Conservation (phyloP, 2,329 filamentous ascomycete genomes). For the Penicillium paneum region DNA sequence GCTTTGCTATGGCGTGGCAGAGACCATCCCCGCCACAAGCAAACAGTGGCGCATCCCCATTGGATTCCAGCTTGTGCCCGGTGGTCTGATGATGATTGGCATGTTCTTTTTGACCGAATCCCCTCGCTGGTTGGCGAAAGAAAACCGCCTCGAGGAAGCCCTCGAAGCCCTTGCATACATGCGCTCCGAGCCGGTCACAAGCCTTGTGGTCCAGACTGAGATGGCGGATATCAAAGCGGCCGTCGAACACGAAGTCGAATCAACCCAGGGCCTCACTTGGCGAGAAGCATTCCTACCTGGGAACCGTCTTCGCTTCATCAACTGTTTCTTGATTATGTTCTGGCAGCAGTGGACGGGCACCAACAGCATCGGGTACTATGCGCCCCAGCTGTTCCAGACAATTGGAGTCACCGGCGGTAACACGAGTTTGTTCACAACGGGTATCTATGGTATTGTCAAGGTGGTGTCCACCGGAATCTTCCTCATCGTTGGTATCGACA, state of each 20-base stretch:
- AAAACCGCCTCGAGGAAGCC: constrained; percentile 64
- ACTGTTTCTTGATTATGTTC: constrained; percentile 75
- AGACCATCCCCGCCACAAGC: constrained; percentile 35
- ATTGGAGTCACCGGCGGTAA: constrained; percentile 74
- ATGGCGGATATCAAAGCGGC: constrained; percentile 82
- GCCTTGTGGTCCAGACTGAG: constrained; percentile 72
- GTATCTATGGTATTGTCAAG: constrained; percentile 61
- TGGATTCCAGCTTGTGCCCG: constrained; percentile 68
- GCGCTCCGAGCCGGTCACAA: constrained; percentile 69
- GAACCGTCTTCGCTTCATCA: constrained; percentile 62
- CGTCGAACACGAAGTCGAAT: constrained; percentile 64
- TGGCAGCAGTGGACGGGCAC: constrained; percentile 73
- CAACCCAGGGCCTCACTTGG: constrained; percentile 62
- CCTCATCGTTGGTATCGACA: constrained; percentile 91
- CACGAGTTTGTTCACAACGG: constrained; percentile 72
- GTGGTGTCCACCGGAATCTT: constrained; percentile 69
- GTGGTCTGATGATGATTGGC: constrained; percentile 51
- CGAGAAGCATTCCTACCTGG: constrained; percentile 58
- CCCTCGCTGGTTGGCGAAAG: constrained; percentile 80
- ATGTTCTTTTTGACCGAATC: constrained; percentile 72
- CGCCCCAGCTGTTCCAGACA: constrained; percentile 53
- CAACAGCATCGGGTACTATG: constrained; percentile 70
- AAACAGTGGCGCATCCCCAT: constrained; percentile 71
- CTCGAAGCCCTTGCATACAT: constrained; percentile 61
- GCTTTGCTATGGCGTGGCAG: constrained; percentile 51